Percentiles rank a stretch among this genome's conserved stretches.
Conservation (phyloP, 208 protist species). For the Acanthamoeba lugdunensis region DNA sequence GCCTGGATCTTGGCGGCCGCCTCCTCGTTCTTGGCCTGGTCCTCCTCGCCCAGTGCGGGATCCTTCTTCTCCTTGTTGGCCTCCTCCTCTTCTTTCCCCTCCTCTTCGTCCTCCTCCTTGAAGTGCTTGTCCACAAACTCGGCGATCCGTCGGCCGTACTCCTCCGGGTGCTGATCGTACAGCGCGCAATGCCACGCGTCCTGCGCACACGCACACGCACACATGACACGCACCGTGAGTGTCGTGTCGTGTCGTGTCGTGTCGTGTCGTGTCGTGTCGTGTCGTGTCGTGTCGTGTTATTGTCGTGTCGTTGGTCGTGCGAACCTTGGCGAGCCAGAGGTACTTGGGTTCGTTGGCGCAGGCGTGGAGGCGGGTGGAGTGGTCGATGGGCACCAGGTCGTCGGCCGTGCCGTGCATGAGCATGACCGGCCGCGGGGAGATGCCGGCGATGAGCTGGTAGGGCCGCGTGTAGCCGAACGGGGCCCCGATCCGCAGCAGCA, state of each 20-base stretch:
- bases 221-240: not conserved
- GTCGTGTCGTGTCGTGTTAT: not conserved
- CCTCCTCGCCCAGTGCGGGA: not conserved
- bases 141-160: constrained; percentile 88
- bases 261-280: not conserved
- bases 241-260: not conserved
- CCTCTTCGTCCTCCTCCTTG: not conserved
- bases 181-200: constrained; percentile 91
- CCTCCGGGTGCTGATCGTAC: constrained; percentile 90
- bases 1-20: not conserved
- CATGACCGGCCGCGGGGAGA: constrained; percentile 89
- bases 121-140: constrained; percentile 48
- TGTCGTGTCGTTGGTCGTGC: not conserved
- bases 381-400: constrained; percentile 89
- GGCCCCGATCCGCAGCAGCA: constrained; percentile 28
- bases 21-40: constrained; percentile 24
- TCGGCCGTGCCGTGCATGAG: constrained; percentile 92
- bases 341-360: constrained; percentile 90
- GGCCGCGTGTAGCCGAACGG: constrained; percentile 44
- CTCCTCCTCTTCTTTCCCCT: constrained; percentile 15
- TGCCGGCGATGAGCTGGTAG: constrained; percentile 84
- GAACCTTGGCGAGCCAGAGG: constrained; percentile 88
- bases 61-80: not conserved
- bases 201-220: constrained; percentile 62
- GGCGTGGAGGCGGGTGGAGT: constrained; percentile 89